These are phyloP conservation scores for Carex pumila DNA, from an alignment of 176 grass and related monocot species.

Conservation along the genomic window DNA sequence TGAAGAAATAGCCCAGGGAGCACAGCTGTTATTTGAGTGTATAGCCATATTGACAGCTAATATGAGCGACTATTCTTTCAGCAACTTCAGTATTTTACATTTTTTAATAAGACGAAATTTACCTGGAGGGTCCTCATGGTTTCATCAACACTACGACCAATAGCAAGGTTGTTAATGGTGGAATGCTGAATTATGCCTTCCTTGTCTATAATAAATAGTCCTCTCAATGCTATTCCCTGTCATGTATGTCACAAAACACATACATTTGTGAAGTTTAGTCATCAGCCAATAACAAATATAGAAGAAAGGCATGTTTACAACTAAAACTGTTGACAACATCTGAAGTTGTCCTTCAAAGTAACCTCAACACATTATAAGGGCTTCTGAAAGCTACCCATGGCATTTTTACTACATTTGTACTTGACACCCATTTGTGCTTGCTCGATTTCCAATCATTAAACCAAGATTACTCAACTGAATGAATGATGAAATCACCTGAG, in stretches of 20 bases:
- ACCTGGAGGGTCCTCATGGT: conserved; percentile 94
- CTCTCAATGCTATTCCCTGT: conserved; percentile 78
- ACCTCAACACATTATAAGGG: not conserved
- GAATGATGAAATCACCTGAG: not conserved
- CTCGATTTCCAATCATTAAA: not conserved
- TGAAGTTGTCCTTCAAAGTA: not conserved
- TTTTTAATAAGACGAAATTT: not conserved
- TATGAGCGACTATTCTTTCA: not conserved
- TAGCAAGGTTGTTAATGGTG: conserved; percentile 92
- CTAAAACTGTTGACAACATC: not conserved
- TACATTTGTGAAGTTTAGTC: conserved; percentile 13
- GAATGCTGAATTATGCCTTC: conserved; percentile 94
- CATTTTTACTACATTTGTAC: not conserved
- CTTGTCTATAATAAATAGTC: conserved; percentile 84
- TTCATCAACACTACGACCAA: conserved; percentile 92
- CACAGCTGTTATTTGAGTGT: not conserved
- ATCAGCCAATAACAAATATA: not conserved
- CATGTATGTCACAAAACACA: not conserved
- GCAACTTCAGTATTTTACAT: conserved; percentile 1
- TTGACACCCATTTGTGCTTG: not conserved
- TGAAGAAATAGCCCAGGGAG: not conserved
- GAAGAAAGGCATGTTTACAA: not conserved
- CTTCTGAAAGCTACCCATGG: not conserved
- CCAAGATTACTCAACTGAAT: not conserved
- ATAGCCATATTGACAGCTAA: not conserved